Percentiles rank a stretch among this genome's conserved stretches.
These are phyloP conservation scores for Geoglossum cookeanum DNA, from an alignment of 2,329 filamentous ascomycete genomes.

Conservation along the genomic window DNA sequence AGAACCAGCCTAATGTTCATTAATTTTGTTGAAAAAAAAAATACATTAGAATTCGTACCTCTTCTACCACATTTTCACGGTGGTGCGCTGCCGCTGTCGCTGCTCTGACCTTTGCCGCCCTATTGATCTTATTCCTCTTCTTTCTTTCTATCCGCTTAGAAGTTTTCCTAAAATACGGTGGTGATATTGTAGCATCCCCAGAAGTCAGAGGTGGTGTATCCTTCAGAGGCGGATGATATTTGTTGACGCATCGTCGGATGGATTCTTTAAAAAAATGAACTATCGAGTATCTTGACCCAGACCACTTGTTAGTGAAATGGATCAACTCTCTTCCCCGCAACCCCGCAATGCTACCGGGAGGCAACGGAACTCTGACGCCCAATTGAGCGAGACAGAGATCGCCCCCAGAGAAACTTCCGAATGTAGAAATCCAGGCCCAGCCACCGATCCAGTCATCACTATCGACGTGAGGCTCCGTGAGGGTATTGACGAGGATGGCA, in stretches of 20 bases:
- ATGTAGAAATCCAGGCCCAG: not conserved
- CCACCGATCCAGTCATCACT: not conserved
- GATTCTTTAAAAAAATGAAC: not conserved
- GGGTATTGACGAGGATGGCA: not conserved
- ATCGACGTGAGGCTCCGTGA: not conserved
- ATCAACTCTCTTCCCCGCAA: not conserved
- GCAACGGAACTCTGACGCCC: not conserved
- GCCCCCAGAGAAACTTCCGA: not conserved
- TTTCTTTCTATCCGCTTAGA: too few species aligned
- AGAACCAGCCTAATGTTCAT: too few species aligned
- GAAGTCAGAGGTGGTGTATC: too few species aligned
- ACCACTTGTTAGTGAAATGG: not conserved
- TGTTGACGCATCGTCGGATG: not conserved
- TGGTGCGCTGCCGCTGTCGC: too few species aligned
- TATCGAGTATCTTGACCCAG: not conserved
- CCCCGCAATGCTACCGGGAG: not conserved
- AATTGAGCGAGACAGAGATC: not conserved
- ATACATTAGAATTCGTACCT: too few species aligned
- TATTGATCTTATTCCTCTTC: too few species aligned
- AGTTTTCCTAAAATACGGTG: too few species aligned
- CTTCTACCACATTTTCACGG: too few species aligned
- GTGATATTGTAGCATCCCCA: too few species aligned
- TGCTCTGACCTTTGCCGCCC: too few species aligned
- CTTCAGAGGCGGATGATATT: too few species aligned
- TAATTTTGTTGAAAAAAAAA: too few species aligned